phyloP scores from a whole-genome alignment of 2,329 filamentous ascomycete species.

The Cytospora paraplurivora region DNA sequence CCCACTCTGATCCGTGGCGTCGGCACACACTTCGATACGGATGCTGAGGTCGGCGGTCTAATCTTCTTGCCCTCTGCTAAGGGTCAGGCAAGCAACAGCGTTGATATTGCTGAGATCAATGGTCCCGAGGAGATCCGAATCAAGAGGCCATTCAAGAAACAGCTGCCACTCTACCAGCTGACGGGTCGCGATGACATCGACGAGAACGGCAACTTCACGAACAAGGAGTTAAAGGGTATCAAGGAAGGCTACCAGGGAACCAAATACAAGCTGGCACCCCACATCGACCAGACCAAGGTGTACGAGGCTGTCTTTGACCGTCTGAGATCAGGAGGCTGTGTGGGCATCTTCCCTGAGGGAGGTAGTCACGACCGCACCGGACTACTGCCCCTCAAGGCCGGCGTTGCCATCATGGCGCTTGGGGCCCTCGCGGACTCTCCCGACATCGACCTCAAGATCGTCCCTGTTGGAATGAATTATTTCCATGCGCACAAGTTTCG shows the following conservation, averaged over 20 bases:
- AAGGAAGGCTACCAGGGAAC: slow-evolving; percentile 71
- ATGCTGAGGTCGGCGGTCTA: slow-evolving; percentile 77
- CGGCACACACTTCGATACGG: slow-evolving; percentile 78
- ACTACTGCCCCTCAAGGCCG: slow-evolving; percentile 89
- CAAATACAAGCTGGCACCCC: slow-evolving; percentile 84
- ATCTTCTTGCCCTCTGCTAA: slow-evolving; percentile 85
- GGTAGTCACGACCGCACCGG: slow-evolving; percentile 94
- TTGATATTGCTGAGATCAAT: slow-evolving; percentile 81
- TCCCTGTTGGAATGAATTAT: slow-evolving; percentile 98
- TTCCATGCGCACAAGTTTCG: slow-evolving; percentile 99
- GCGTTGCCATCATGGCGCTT: slow-evolving; percentile 96
- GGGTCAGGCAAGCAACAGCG: slow-evolving; percentile 72
- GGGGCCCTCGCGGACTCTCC: slow-evolving; percentile 84
- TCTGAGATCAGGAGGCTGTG: slow-evolving; percentile 79
- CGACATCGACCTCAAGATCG: slow-evolving; percentile 87
- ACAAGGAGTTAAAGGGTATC: slow-evolving; percentile 55
- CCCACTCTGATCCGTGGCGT: slow-evolving; percentile 78
- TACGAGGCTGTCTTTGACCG: slow-evolving; percentile 91
- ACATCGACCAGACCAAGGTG: slow-evolving; percentile 91
- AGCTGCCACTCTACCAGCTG: slow-evolving; percentile 74
- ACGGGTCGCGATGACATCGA: slow-evolving; percentile 77
- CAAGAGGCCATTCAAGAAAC: slow-evolving; percentile 84
- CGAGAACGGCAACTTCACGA: slow-evolving; percentile 63
- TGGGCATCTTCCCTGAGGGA: slow-evolving; percentile 96
- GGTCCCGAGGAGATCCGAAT: slow-evolving; percentile 79